Percentiles rank a stretch among this genome's conserved stretches.
Evolutionary conservation across 73 alveolate genomes (phyloP).

Genomic region (Paramecium primaurelia): DNA sequence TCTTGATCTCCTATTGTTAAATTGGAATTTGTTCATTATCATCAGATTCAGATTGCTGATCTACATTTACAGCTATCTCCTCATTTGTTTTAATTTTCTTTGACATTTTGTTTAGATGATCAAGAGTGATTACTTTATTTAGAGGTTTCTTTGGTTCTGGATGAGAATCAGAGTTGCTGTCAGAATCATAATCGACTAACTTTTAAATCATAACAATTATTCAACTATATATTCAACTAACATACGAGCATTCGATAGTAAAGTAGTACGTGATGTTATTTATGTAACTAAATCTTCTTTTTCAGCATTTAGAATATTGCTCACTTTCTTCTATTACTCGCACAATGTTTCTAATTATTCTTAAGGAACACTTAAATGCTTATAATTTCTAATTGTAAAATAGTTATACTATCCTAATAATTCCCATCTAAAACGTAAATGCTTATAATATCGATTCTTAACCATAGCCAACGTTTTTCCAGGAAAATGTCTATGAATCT

Average conservation of each 20-base stretch:
- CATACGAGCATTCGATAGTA: slow-evolving; percentile 11
- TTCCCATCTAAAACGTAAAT: slow-evolving; percentile 19
- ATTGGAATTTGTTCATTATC: neutral
- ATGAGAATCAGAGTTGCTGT: neutral
- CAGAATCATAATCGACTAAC: slow-evolving; percentile 31
- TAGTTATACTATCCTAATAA: slow-evolving; percentile 16
- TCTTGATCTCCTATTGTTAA: neutral
- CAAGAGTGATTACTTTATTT: neutral
- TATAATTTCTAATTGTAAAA: neutral
- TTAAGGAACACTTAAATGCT: slow-evolving; percentile 17
- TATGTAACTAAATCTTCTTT: neutral
- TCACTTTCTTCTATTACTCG: slow-evolving; percentile 7
- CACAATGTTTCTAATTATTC: slow-evolving; percentile 13
- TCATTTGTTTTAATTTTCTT: neutral
- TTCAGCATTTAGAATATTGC: neutral
- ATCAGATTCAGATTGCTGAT: neutral
- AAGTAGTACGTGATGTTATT: neutral
- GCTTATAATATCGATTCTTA: slow-evolving; percentile 27
- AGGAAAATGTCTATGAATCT: slow-evolving; percentile 29
- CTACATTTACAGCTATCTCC: neutral
- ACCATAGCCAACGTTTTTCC: slow-evolving; percentile 50
- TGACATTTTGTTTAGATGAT: neutral
- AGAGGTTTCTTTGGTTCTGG: neutral
- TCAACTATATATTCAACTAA: slow-evolving; percentile 32
- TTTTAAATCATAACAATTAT: slow-evolving; percentile 20